A percentile compares a stretch with the other conserved stretches of the same genome.
Evolutionary conservation across 805 yeast genomes (phyloP).

Genomic region (Barnettozyma sucrosica): DNA sequence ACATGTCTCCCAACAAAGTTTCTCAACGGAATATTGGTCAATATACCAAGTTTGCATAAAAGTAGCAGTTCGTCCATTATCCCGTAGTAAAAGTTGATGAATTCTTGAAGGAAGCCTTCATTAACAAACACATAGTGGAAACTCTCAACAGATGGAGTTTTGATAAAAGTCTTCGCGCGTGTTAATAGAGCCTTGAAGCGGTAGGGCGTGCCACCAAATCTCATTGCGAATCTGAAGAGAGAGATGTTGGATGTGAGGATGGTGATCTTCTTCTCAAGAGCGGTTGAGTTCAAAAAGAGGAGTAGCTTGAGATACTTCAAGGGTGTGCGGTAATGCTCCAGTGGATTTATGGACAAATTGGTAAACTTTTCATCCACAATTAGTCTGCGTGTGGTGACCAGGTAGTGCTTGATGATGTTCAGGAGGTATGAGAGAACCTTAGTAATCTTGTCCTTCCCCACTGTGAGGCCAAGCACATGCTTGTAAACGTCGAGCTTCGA

Average conservation of each 20-base stretch:
- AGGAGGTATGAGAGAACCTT: constrained; percentile 56
- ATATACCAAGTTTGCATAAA: constrained; percentile 47
- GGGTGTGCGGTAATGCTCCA: constrained; percentile 22
- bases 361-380: constrained; percentile 25
- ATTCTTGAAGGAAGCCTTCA: constrained; percentile 43
- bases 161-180: constrained; percentile 27
- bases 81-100: constrained; percentile 55
- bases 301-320: constrained; percentile 21
- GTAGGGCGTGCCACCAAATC: constrained; percentile 69
- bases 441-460: constrained; percentile 70
- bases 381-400: constrained; percentile 34
- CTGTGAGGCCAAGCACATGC: constrained; percentile 45
- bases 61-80: constrained; percentile 58
- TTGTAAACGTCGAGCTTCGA: constrained; percentile 39
- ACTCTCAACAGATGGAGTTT: constrained; percentile 14
- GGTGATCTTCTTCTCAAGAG: constrained; percentile 30
- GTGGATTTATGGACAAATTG: constrained; percentile 24
- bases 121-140: constrained; percentile 33
- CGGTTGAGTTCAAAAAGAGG: constrained; percentile 27
- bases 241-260: constrained; percentile 45
- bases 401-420: constrained; percentile 44
- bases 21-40: constrained; percentile 33
- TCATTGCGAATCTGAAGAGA: constrained; percentile 57
- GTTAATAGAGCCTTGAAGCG: constrained; percentile 35
- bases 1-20: constrained; percentile 49